Evolutionary conservation across 352 stramenopile species (phyloP).

Genomic region (Globisporangium spiculum): DNA sequence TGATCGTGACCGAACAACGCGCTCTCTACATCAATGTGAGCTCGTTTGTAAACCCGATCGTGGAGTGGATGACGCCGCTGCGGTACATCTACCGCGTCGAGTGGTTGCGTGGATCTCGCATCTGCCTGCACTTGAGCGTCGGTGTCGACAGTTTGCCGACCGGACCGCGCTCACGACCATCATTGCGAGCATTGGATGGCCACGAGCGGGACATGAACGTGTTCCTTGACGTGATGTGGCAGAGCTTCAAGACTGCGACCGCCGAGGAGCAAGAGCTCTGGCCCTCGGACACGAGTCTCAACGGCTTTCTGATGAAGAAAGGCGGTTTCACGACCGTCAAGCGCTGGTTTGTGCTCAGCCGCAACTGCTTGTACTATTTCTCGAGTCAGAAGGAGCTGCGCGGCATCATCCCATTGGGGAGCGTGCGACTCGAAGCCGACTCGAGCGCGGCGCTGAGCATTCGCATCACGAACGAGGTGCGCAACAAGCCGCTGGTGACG

Average conservation of each 20-base stretch:
- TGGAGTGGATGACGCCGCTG: constrained; percentile 89
- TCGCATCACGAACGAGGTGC: constrained; percentile 66
- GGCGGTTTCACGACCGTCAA: constrained; percentile 74
- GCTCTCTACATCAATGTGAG: constrained; percentile 85
- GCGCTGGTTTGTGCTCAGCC: constrained; percentile 86
- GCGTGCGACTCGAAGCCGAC: constrained; percentile 70
- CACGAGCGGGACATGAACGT: constrained; percentile 86
- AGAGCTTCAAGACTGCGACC: constrained; percentile 77
- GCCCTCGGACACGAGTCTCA: constrained; percentile 87
- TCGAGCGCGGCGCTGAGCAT: constrained; percentile 46
- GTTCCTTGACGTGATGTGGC: constrained; percentile 87
- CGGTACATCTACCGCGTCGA: constrained; percentile 85
- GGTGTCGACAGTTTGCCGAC: constrained; percentile 84
- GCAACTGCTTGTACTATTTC: constrained; percentile 89
- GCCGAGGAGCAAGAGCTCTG: constrained; percentile 86
- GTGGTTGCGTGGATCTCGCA: constrained; percentile 54
- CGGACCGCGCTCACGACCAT: constrained; percentile 65
- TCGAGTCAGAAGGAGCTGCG: constrained; percentile 75
- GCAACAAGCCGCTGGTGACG: constrained; percentile 62
- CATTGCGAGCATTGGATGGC: constrained; percentile 63
- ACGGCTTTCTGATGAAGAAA: constrained; percentile 83
- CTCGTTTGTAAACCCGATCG: constrained; percentile 67
- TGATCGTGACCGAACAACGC: constrained; percentile 86
- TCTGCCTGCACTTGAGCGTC: constrained; percentile 80
- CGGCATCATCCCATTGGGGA: constrained; percentile 82